Evolutionary conservation across 495 filamentous ascomycete species (phyloP).

Genomic region (Viridothelium virens): DNA sequence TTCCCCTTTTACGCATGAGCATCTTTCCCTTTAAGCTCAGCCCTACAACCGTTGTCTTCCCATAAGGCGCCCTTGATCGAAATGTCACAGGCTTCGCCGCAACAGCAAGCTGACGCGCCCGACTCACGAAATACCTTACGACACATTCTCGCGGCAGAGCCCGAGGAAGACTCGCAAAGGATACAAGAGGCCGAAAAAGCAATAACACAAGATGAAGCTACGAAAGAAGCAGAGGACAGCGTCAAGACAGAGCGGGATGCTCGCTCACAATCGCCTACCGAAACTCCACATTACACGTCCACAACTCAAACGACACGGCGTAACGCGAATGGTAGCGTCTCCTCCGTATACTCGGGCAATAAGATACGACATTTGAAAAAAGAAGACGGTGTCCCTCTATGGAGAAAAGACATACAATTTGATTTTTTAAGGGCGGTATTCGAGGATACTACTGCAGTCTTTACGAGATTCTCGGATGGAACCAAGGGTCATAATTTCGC

Average conservation of each 20-base stretch:
- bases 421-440: slow-evolving; percentile 90
- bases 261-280: slow-evolving; percentile 32
- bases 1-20: background rate
- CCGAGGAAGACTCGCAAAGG: slow-evolving; percentile 21
- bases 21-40: background rate
- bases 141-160: slow-evolving; percentile 31
- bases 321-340: slow-evolving; percentile 58
- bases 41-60: too few species aligned
- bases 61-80: background rate
- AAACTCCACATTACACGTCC: slow-evolving; percentile 42
- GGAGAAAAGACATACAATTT: slow-evolving; percentile 96
- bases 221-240: slow-evolving; percentile 33
- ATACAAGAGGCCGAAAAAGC: slow-evolving; percentile 10
- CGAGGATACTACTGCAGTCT: slow-evolving; percentile 73
- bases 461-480: slow-evolving; percentile 74
- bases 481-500: slow-evolving; percentile 76
- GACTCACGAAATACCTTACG: slow-evolving; percentile 17
- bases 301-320: slow-evolving; percentile 54
- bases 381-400: slow-evolving; percentile 91
- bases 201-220: slow-evolving; percentile 16
- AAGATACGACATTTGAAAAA: slow-evolving; percentile 97
- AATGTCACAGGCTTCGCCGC: slow-evolving; percentile 2
- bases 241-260: slow-evolving; percentile 42
- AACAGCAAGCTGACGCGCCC: slow-evolving; percentile 1
- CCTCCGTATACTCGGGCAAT: slow-evolving; percentile 71